Evolutionary conservation across 2,329 filamentous ascomycete genomes (phyloP).

Genomic region (Podosphaera xanthii): DNA sequence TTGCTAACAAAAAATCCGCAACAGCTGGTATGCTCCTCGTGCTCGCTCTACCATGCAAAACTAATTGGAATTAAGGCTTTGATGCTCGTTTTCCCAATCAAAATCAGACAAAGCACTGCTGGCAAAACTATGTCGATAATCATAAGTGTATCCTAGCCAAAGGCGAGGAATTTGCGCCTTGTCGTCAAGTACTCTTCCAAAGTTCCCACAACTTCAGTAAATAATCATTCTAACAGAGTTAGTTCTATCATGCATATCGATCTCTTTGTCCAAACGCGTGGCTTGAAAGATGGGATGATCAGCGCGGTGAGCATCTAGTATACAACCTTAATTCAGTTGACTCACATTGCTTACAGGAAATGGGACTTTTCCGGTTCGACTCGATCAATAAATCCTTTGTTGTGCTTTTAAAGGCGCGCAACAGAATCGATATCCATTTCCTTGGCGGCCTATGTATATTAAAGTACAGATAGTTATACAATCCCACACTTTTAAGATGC

Average conservation of each 20-base stretch:
- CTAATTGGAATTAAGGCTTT: constrained; percentile 41
- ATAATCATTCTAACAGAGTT: constrained; percentile 18
- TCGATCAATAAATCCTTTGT: constrained; percentile 25
- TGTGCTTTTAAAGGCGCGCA: too few relatives aligned
- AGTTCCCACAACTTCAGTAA: constrained; percentile 7
- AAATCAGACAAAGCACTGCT: constrained; percentile 99
- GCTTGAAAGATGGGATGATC: constrained; percentile 89
- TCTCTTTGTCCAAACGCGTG: constrained; percentile 92
- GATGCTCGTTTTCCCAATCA: constrained; percentile 97
- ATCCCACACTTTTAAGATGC: too few relatives aligned
- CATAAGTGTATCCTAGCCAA: constrained; percentile 98
- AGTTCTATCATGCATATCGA: constrained; percentile 95
- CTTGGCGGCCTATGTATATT: too few relatives aligned
- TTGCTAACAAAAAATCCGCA: constrained; percentile 19
- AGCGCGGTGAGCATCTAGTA: constrained; percentile 48
- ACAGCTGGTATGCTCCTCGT: constrained; percentile 24
- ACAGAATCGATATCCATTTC: too few relatives aligned
- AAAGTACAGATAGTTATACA: too few relatives aligned
- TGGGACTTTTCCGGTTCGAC: constrained; percentile 43
- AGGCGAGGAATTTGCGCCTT: constrained; percentile 94
- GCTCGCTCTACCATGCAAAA: constrained; percentile 3
- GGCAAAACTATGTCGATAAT: constrained; percentile 99
- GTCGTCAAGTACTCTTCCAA: constrained; percentile 53
- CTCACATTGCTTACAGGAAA: constrained; percentile 25
- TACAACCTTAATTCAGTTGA: neutral